Base-by-base conservation (phyloP, 768 basidiomycete species). In the Pholiota conissans region DNA sequence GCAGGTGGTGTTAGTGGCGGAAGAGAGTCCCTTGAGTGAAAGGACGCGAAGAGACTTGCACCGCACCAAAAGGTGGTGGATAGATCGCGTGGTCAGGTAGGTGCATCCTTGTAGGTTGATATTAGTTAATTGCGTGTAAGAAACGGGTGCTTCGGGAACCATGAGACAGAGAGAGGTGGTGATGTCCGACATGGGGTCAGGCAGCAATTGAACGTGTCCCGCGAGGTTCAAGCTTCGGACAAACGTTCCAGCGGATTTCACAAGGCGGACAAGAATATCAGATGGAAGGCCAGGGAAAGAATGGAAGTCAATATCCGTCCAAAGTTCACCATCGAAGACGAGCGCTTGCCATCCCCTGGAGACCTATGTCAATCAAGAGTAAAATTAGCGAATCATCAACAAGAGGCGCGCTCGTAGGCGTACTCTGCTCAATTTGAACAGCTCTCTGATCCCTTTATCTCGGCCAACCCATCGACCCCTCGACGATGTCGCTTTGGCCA, bases 311-410 rank as follows among this genome's bases (percentile, higher is more conserved):
- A 91, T 75, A 55, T 80, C 67, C 42, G 73, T 65, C 94, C 94
- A 95, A n/a, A 95, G 78, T 65, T 93, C 90, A 13, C 93, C 93
- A 68, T 96, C 94, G 63, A 87, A 85, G 24, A 87, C 84, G 35
- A 95, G 81, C 2, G 74, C 68, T 52, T 82, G 85, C 93, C 93
- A 96, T 9, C 77, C 65, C 67, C 83, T 89, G 27, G 89, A 94
- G 10, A 93, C 89, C 90, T 93, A 55, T 35, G 45, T n/a, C 53
- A 28, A 61, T 29, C 45, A 40, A 39, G 39, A 60, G 64, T 34
- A 59, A 56, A 28, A 30, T 26, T 49, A 46, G 42, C 50, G 40
- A 40, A 45, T 35, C 30, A 49, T 49, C 54, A 29, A 34, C 16
- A 55, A 52, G 51, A 59, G 56, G 1, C 40, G 34, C 42, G 55